phyloP scores from a whole-genome alignment of 169 alveolate species.

The Plasmodium billcollinsi region DNA sequence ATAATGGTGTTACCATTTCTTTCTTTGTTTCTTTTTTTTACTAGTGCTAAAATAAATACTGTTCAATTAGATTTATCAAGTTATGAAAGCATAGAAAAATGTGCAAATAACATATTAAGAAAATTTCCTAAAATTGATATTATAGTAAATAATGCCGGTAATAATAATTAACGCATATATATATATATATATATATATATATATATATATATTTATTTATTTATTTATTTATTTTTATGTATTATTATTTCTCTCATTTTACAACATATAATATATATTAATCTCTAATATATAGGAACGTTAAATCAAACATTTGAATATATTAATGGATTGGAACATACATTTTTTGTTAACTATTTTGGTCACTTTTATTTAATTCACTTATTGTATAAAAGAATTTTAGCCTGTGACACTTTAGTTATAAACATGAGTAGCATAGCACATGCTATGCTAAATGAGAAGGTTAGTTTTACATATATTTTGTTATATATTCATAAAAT shows the following conservation, averaged over 20 bases:
- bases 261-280: neutral
- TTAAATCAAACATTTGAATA: constrained; percentile 37
- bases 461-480: constrained; percentile 23
- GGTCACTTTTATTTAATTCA: constrained; percentile 68
- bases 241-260: neutral
- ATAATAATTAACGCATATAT: neutral
- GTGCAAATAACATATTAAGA: constrained; percentile 45
- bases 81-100: constrained; percentile 56
- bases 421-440: constrained; percentile 66
- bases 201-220: neutral
- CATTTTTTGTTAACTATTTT: constrained; percentile 59
- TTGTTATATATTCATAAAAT: constrained; percentile 1
- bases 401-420: constrained; percentile 39
- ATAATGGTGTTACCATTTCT: neutral
- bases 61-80: constrained; percentile 49
- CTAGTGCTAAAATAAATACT: constrained; percentile 50
- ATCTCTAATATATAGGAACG: constrained; percentile 13
- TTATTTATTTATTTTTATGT: neutral
- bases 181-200: constrained; percentile 6
- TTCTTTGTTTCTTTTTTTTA: neutral
- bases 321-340: constrained; percentile 33
- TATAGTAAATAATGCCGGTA: constrained; percentile 72
- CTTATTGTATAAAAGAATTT: constrained; percentile 28
- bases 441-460: constrained; percentile 22
- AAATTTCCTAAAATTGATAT: constrained; percentile 63